Evolutionary conservation across 1,284 basidiomycete genomes (phyloP), one percentile per base, ranked within the genome.

Genomic region (Boletus sp.): DNA sequence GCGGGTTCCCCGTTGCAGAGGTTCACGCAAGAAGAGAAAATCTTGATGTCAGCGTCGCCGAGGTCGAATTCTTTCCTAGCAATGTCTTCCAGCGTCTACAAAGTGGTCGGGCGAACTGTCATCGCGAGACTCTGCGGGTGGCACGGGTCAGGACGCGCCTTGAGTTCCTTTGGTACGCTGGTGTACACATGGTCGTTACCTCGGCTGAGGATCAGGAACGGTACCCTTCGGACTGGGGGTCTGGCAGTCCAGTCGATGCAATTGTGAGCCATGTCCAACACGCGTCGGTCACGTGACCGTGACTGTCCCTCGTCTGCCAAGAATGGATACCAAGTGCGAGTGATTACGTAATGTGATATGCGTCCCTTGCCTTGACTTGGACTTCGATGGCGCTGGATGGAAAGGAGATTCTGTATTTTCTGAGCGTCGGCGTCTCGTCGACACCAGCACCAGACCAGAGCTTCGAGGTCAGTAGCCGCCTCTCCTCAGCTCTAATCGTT

Each of bases 391-490:
- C 44, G 22, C 27, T 46, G 16, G 50, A 41, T 20, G 50, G 45
- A 3, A 49, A 46, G 27, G 55, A 59, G 22, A 51, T 61, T 4
- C 0, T 51, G 5, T 64, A 59, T 10, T 66, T 65, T 23, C 64
- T 62, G 60, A 66, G 57, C 25, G 50, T 66, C 40, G 62, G 59
- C 8, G 50, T 49, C 4, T 51, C 62, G 0, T 9, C 50, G 0
- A 54, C 34, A 2, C 1, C 40, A 36, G 16, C 8, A 14, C 30
- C 29, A 41, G 60, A 66, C 25, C 41, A 46, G 30, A 58, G 62
- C n/a, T 64, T 64, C 53, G 65, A 64, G 62, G 62, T 64, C n/a
- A 39, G 57, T 41, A 45, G 1, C 8, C 0, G 17, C 3, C 33
- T 7, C 16, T 16, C 13, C 1, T 5, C 1, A 2, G 1, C 10